Conservation (phyloP, 192 early-diverging fungal genomes). For the Backusella tuberculispora region DNA sequence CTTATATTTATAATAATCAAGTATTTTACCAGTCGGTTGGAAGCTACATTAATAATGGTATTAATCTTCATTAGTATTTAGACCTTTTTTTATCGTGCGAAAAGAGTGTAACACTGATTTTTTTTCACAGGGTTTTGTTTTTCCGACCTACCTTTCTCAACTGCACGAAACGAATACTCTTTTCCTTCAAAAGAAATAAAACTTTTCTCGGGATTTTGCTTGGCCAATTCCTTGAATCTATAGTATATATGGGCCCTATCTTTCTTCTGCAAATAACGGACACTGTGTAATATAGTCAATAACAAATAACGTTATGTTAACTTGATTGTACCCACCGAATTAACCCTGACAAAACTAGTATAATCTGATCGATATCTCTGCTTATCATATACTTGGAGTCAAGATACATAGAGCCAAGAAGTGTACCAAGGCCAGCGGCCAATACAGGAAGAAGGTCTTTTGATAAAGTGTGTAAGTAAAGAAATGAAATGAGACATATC, state of each 20-base stretch:
- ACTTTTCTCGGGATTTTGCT: constrained; percentile 41
- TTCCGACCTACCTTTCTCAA: constrained; percentile 46
- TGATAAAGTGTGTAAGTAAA: neutral
- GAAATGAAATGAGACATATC: neutral
- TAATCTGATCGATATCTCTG: constrained; percentile 45
- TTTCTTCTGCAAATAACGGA: constrained; percentile 41
- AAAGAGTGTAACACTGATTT: constrained; percentile 12
- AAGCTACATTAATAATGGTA: constrained; percentile 20
- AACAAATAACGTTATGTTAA: too few species aligned
- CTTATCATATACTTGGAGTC: constrained; percentile 49
- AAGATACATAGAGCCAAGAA: constrained; percentile 49
- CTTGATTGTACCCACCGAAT: neutral
- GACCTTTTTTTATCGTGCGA: neutral
- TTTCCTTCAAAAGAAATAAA: constrained; percentile 54
- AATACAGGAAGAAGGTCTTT: constrained; percentile 19
- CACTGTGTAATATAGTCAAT: neutral
- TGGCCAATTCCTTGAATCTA: constrained; percentile 50
- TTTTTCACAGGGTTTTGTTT: neutral
- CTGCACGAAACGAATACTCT: constrained; percentile 47
- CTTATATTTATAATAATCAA: neutral
- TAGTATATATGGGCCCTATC: constrained; percentile 52
- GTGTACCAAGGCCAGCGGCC: constrained; percentile 37
- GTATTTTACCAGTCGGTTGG: constrained; percentile 29
- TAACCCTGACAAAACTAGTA: constrained; percentile 18
- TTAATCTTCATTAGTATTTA: neutral